Evolutionary conservation across 1,284 basidiomycete genomes (phyloP), one percentile per base, ranked within the genome.

Genomic region (Austroboletus rostrupii): DNA sequence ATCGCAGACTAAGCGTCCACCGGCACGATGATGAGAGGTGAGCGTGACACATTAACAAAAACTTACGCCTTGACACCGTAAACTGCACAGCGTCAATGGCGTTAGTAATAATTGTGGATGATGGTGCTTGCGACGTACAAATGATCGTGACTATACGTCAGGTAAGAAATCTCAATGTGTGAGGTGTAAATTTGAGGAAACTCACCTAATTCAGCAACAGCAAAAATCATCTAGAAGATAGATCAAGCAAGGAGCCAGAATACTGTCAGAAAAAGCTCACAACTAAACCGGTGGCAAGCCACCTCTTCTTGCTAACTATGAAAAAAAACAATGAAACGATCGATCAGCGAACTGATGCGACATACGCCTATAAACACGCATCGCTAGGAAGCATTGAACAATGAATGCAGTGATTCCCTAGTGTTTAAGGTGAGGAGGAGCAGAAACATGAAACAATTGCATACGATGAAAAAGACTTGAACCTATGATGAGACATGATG

Each of bases 181-280:
- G 39, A 35, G n/a, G 1, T 2, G 13, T 26, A 29, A 19, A 11
- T 5, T 16, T 13, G 31, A 5, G 16, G n/a, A 1, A n/a, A 58
- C 73, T 49, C 58, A 79, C 81, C 69, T 50, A 83, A 80, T 66
- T 83, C 78, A 16, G 67, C 74, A 5, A 74, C 40, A 21, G 82
- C 74, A 14, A 83, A 53, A 6, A n/a, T 0, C 55, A 70, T 54
- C 66, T 65, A 20, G 16, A 36, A 29, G 20, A 31, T 8, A 31
- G 20, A 12, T 26, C 0, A 11, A 2, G 0, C 26, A 13, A 17
- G 10, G 5, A 9, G 14, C 28, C 19, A 11, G 28, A 32, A 3
- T 7, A 6, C 8, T 1, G 13, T 11, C 28, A 26, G 23, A 2
- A 10, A 29, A 3, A 4, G 52, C 63, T 17, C 48, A 68, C 59